These are phyloP conservation scores for Hyphodiscus hymeniophilus DNA, from an alignment of 495 filamentous ascomycete species.

Conservation along the genomic window DNA sequence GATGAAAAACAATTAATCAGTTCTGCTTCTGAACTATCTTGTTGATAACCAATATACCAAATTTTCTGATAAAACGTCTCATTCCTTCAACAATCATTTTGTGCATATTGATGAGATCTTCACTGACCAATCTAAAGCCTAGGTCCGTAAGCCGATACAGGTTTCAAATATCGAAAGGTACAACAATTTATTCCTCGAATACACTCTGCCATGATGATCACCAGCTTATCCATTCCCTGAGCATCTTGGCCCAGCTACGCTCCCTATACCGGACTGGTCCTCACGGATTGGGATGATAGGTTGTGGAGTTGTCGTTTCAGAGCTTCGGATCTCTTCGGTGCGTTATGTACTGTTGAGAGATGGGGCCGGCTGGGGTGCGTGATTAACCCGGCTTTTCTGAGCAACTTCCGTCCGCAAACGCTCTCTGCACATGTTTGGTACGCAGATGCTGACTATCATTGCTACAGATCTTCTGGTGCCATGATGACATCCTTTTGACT, in stretches of 20 bases:
- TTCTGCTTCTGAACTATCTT: slow-evolving; percentile 91
- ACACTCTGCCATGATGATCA: slow-evolving; percentile 73
- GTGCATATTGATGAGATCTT: slow-evolving; percentile 14
- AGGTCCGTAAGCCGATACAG: not conserved
- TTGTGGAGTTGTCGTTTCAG: slow-evolving; percentile 69
- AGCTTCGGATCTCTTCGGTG: slow-evolving; percentile 18
- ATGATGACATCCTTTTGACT: too few species aligned
- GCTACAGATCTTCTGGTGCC: too few species aligned
- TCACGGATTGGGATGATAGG: slow-evolving; percentile 59
- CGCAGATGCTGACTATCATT: too few species aligned
- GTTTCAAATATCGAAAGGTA: slow-evolving; percentile 20
- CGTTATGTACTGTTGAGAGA: slow-evolving; percentile 25
- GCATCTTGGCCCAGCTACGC: slow-evolving; percentile 62
- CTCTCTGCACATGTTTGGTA: too few species aligned
- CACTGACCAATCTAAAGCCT: slow-evolving; percentile 3
- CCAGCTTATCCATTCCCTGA: slow-evolving; percentile 99
- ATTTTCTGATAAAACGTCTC: slow-evolving; percentile 36
- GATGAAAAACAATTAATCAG: slow-evolving; percentile 66
- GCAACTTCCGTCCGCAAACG: slow-evolving; percentile 9
- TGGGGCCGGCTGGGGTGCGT: slow-evolving; percentile 25
- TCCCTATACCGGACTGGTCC: slow-evolving; percentile 64
- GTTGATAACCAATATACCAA: slow-evolving; percentile 78
- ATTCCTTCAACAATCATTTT: slow-evolving; percentile 7
- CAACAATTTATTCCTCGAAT: slow-evolving; percentile 7
- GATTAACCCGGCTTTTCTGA: slow-evolving; percentile 32